Evolutionary conservation across 2,329 filamentous ascomycete genomes (phyloP).

Genomic region (Nothophoma quercina): DNA sequence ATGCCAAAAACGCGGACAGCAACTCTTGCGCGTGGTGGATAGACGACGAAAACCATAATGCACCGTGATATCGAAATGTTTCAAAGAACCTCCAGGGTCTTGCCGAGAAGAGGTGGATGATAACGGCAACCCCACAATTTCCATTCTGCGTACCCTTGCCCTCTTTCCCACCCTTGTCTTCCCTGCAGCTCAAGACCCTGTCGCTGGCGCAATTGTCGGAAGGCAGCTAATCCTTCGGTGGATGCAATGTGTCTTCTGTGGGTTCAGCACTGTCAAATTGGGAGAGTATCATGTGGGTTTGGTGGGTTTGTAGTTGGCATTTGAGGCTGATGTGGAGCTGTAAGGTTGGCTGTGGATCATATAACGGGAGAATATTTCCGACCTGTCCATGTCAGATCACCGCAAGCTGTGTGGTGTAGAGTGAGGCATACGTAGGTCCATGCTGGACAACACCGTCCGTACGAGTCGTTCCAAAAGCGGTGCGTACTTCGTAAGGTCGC

Average conservation of each 20-base stretch:
- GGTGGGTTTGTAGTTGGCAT: background rate
- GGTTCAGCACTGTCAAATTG: background rate
- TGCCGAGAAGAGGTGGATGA: background rate
- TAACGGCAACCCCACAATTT: conserved; percentile 13
- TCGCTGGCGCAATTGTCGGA: conserved; percentile 1
- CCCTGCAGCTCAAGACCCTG: conserved; percentile 5
- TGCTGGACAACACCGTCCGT: background rate
- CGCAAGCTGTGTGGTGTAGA: conserved; percentile 5
- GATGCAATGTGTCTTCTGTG: no score
- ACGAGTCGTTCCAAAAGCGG: no score
- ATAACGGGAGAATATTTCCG: conserved; percentile 1
- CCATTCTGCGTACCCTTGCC: background rate
- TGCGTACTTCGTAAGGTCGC: no score
- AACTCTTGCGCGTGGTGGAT: no score
- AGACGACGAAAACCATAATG: background rate
- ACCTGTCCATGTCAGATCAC: background rate
- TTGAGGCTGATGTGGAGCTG: conserved; percentile 1
- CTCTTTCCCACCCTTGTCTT: background rate
- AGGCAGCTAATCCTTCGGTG: no score
- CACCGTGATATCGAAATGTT: conserved; percentile 15
- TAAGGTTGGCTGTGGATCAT: background rate
- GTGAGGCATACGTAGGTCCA: background rate
- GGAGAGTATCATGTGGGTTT: conserved; percentile 4
- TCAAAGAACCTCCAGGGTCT: conserved; percentile 10
- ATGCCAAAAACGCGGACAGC: no score